phyloP scores from a whole-genome alignment of 1,284 basidiomycete genomes.

The Malassezia obtusa region DNA sequence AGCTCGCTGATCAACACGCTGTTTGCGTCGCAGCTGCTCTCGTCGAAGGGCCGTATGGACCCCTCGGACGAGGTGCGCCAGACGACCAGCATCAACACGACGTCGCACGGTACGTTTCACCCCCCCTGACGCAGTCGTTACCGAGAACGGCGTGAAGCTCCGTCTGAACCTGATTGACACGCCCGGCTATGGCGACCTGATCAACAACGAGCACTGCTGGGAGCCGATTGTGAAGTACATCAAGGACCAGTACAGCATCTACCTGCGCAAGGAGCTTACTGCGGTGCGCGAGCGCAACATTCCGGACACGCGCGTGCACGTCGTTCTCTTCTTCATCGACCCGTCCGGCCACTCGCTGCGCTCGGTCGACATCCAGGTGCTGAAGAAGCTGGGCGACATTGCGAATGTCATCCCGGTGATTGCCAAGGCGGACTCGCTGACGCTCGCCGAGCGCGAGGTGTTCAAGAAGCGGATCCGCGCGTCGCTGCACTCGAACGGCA shows the following conservation, averaged over 20 bases:
- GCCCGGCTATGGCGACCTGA: conserved; percentile 93
- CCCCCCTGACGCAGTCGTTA: conserved; percentile 58
- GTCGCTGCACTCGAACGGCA: conserved; percentile 83
- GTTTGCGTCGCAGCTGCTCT: conserved; percentile 93
- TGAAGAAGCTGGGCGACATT: conserved; percentile 97
- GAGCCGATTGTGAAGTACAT: conserved; percentile 98
- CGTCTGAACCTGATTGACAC: conserved; percentile 97
- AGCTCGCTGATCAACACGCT: conserved; percentile 98
- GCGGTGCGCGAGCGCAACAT: conserved; percentile 98
- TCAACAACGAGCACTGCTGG: conserved; percentile 99
- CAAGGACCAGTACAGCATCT: conserved; percentile 97
- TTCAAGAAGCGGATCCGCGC: conserved; percentile 63
- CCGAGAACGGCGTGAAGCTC: conserved; percentile 85
- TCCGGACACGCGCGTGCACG: conserved; percentile 95
- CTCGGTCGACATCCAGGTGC: conserved; percentile 84
- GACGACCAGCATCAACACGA: conserved; percentile 92
- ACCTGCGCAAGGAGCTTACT: conserved; percentile 95
- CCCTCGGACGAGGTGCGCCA: conserved; percentile 77
- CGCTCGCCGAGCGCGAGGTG: conserved; percentile 76
- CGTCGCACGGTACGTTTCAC: conserved; percentile 71
- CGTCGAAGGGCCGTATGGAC: conserved; percentile 86
- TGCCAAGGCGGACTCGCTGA: conserved; percentile 93
- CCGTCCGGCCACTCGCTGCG: conserved; percentile 43
- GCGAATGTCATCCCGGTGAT: conserved; percentile 98
- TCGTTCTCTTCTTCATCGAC: conserved; percentile 96